Base-by-base conservation (phyloP, 495 filamentous ascomycete species). In the Hypoxylon lienhwacheense region DNA sequence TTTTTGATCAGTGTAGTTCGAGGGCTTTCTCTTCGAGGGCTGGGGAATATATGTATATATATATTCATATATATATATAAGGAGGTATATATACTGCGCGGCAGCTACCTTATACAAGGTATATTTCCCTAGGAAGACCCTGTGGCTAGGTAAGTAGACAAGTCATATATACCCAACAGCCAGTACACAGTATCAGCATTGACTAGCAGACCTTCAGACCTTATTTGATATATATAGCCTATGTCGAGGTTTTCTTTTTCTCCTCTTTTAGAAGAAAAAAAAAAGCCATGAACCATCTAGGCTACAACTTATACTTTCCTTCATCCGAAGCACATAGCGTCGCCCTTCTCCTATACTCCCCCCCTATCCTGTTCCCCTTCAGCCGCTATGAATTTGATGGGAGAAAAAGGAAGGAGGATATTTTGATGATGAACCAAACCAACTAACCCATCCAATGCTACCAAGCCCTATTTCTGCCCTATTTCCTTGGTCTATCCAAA, bases 401-500 rank as follows among this genome's bases (percentile, higher is more conserved):
- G n/a, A n/a, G n/a, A n/a, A n/a, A n/a, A n/a, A n/a, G n/a, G n/a
- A n/a, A n/a, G n/a, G n/a, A n/a, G n/a, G n/a, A n/a, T n/a, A n/a
- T n/a, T n/a, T n/a, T n/a, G n/a, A n/a, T n/a, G n/a, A n/a, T n/a
- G n/a, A n/a, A n/a, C n/a, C n/a, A n/a, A n/a, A n/a, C n/a, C n/a
- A n/a, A 62, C 53, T 53, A 57, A 52, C 51, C 31, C 51, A 26
- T 61, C 41, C 57, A 40, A 61, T 49, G 47, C 40, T 56, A 41
- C 52, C 46, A n/a, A n/a, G n/a, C n/a, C n/a, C n/a, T n/a, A n/a
- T n/a, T n/a, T n/a, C n/a, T 34, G 14, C 21, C 25, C 49, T 49
- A 17, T 45, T 41, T 44, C 48, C 54, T 33, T 58, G 34, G 54
- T 53, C 39, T 63, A 58, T 59, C 53, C 59, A 58, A 39, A 54